Base-by-base conservation (phyloP, 805 yeast genomes). In the Metschnikowia continentalis region DNA sequence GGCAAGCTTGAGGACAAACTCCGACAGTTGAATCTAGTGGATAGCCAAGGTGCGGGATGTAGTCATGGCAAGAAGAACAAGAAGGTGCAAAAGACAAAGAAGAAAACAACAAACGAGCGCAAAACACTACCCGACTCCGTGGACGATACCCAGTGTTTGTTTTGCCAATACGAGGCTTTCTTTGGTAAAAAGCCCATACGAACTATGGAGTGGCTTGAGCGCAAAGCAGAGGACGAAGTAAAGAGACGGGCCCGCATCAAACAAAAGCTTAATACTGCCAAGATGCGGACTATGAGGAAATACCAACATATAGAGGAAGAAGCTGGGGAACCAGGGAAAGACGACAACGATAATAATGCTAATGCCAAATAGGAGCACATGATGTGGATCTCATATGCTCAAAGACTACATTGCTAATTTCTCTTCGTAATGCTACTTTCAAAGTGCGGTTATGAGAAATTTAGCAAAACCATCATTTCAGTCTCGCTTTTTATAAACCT, bases 161-260 rank as follows among this genome's bases (percentile, higher is more conserved):
- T 79, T 48, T 79, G 84, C 61, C 81, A 79, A 55, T 79, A 78
- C 60, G 80, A 78, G 58, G 69, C 72, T 47, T 72, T 78, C 1
- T 79, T 71, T 60, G 83, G 83, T 1, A 64, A 63, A 42, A 75
- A 77, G 46, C 83, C 84, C 0, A 62, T 64, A 22, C 77, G 78
- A 58, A 72, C 77, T 73, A 75, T 79, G 52, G 75, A 73, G 58
- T 76, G 80, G 77, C 75, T 75, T 52, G 76, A 78, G 51, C 63
- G 64, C 45, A 67, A 69, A 44, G 58, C 70, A 35, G 55, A 47
- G 39, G 61, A 61, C 47, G 73, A 68, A 39, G 67, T 66, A 47
- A 54, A 63, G 47, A 60, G 72, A 42, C 60, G 76, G 49, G 58
- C 61, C 48, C 71, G 66, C 33, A 36, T 59, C 41, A 63, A 63